Percentiles rank a stretch among this genome's conserved stretches.
Conservation (phyloP, 306 rosid species). For the Prunus mume region DNA sequence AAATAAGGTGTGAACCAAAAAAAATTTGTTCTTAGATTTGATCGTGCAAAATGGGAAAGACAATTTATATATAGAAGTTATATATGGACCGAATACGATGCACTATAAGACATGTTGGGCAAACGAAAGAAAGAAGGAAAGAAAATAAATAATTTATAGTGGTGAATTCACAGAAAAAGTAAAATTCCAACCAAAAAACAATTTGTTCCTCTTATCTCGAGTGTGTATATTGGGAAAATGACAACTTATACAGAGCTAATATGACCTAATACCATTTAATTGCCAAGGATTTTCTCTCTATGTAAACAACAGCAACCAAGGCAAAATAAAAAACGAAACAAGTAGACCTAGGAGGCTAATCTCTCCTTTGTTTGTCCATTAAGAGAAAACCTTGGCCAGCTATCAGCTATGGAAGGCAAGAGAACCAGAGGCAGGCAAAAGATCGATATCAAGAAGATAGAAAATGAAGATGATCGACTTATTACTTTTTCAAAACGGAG, state of each 20-base stretch:
- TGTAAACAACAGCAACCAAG: not conserved
- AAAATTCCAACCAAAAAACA: too few species aligned
- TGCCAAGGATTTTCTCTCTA: not conserved
- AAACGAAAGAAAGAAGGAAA: too few species aligned
- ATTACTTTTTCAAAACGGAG: conserved; percentile 12
- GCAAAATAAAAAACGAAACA: not conserved
- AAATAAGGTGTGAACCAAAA: not conserved
- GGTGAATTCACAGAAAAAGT: too few species aligned
- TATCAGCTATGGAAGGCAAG: not conserved
- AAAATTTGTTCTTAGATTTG: not conserved
- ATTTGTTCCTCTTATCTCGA: too few species aligned
- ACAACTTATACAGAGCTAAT: too few species aligned
- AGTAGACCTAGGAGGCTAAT: not conserved
- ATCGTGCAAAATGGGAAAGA: not conserved
- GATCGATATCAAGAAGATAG: conserved; percentile 16
- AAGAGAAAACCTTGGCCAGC: not conserved
- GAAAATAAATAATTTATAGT: too few species aligned
- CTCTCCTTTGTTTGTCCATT: not conserved
- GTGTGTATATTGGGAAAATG: too few species aligned
- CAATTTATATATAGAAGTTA: not conserved
- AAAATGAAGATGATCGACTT: not conserved
- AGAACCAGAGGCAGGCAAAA: conserved; percentile 8
- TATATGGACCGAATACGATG: too few species aligned
- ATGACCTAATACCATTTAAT: not conserved
- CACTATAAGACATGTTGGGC: too few species aligned